Evolutionary conservation across 345 rosid species (phyloP), one percentile per base, ranked within the genome.

Genomic region (Melaleuca alternifolia): DNA sequence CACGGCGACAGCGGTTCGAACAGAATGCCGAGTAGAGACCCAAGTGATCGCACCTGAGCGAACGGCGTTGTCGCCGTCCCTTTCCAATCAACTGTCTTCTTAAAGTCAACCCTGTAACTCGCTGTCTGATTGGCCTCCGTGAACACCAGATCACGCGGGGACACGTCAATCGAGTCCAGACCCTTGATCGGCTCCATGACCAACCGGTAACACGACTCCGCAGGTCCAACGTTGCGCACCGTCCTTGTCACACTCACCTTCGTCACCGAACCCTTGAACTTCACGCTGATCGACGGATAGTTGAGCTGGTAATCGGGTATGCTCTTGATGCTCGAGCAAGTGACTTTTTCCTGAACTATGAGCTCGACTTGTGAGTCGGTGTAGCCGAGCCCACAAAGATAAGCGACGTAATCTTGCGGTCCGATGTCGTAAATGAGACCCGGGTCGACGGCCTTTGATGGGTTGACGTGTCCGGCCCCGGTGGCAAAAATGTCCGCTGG

Each of bases 391-490:
- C 93, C 89, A 13, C 94, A 94, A 6, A 93, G 84, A 85, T 91
- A 91, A 21, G 89, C 92, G 28, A 92, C 82, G 51, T 95, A 93
- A 50, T 93, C 93, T 26, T 90, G 54, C 0, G 92, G 88, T 18
- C 87, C 86, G 77, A 93, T 89, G 54, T 95, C 97, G 84, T 93
- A 93, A 11, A 96, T 84, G 9, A 96, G 89, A 54, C 97, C 97
- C 1, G 95, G 95, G 41, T 91, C 89, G 48, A 90, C 87, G 23
- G 98, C 98, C 28, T 86, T 89, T 15, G 92, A 90, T 21, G 97
- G 93, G 85, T 93, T 92, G 26, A 93, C 93, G 23, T 93, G 93
- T 14, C 96, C 98, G 10, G 95, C 92, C 26, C 98, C 99, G 26
- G 75, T 89, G 79, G 93, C 93, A 20, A 93, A 93, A 44, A 93